A percentile compares a stretch with the other conserved stretches of the same genome.
Conservation (phyloP, 139 green algal species). For the Coelastrella sp. region DNA sequence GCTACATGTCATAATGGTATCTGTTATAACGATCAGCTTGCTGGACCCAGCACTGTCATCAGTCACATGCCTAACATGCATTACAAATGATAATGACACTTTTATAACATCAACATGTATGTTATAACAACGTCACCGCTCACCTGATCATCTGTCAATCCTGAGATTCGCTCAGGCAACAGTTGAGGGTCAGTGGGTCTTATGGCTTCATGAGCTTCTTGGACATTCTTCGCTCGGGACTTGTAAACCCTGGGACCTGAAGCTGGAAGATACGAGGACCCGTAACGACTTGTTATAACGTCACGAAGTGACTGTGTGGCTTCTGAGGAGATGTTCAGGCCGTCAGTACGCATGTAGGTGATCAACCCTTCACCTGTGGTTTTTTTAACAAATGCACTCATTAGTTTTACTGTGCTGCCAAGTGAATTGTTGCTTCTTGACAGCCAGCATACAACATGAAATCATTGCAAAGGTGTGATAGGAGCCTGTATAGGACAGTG, state of each 20-base stretch:
- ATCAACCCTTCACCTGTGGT: slow-evolving; percentile 85
- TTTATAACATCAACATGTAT: not conserved
- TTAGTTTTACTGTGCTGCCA: too few relatives aligned
- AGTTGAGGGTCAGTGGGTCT: slow-evolving; percentile 77
- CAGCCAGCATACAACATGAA: too few relatives aligned
- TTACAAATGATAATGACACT: not conserved
- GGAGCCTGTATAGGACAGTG: too few relatives aligned
- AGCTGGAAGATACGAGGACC: slow-evolving; percentile 52
- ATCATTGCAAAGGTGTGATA: too few relatives aligned
- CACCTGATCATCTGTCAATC: slow-evolving; percentile 33
- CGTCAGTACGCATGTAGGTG: slow-evolving; percentile 97
- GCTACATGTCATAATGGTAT: too few relatives aligned
- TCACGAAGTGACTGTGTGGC: slow-evolving; percentile 62
- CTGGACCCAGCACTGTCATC: too few relatives aligned
- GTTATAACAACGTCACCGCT: too few relatives aligned
- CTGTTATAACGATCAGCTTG: too few relatives aligned
- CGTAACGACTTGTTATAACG: slow-evolving; percentile 52
- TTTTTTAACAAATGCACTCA: too few relatives aligned
- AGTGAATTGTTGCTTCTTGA: too few relatives aligned
- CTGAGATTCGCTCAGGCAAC: slow-evolving; percentile 34
- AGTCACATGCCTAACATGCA: too few relatives aligned
- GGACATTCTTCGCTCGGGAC: slow-evolving; percentile 66
- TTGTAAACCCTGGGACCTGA: slow-evolving; percentile 55
- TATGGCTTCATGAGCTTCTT: slow-evolving; percentile 96
- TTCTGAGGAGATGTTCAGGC: slow-evolving; percentile 67